phyloP scores from a whole-genome alignment of 805 yeast genomes.

The Blastobotrys attinorum region DNA sequence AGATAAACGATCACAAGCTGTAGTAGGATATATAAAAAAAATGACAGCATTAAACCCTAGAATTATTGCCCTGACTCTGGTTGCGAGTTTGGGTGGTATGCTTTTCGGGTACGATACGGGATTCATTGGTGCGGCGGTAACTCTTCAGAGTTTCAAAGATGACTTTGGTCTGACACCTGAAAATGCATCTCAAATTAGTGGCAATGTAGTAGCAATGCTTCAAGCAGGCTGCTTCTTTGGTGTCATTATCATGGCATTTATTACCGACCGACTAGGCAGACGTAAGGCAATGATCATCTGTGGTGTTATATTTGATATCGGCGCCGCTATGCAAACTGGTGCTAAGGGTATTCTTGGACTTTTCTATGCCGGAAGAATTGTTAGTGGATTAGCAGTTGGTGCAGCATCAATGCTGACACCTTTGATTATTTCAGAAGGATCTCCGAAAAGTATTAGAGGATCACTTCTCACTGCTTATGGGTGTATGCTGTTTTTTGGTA shows the following conservation, averaged over 20 bases:
- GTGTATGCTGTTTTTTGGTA: slow-evolving; percentile 53
- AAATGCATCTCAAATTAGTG: slow-evolving; percentile 44
- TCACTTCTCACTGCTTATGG: slow-evolving; percentile 50
- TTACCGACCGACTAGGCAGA: slow-evolving; percentile 70
- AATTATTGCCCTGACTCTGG: slow-evolving; percentile 17
- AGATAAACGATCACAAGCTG: too few species aligned
- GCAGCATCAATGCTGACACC: slow-evolving; percentile 46
- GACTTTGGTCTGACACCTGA: slow-evolving; percentile 42
- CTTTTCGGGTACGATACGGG: slow-evolving; percentile 90
- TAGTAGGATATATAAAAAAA: too few species aligned
- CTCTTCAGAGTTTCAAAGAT: slow-evolving; percentile 59
- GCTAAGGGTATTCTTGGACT: slow-evolving; percentile 34
- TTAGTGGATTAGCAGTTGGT: slow-evolving; percentile 48
- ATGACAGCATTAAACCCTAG: slow-evolving; percentile 1
- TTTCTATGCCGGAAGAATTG: slow-evolving; percentile 44
- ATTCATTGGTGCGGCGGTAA: slow-evolving; percentile 66
- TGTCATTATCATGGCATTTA: slow-evolving; percentile 37
- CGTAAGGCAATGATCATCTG: slow-evolving; percentile 55
- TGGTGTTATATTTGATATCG: slow-evolving; percentile 36
- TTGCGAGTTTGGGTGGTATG: slow-evolving; percentile 86
- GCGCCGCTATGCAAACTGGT: slow-evolving; percentile 31
- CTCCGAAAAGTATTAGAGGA: slow-evolving; percentile 37
- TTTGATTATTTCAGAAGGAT: slow-evolving; percentile 41
- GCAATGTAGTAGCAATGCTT: slow-evolving; percentile 69
- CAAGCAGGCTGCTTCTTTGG: slow-evolving; percentile 78